A percentile compares a stretch with the other conserved stretches of the same genome.
Conservation (phyloP, 768 basidiomycete genomes). For the Sporobolomyces pararoseus region DNA sequence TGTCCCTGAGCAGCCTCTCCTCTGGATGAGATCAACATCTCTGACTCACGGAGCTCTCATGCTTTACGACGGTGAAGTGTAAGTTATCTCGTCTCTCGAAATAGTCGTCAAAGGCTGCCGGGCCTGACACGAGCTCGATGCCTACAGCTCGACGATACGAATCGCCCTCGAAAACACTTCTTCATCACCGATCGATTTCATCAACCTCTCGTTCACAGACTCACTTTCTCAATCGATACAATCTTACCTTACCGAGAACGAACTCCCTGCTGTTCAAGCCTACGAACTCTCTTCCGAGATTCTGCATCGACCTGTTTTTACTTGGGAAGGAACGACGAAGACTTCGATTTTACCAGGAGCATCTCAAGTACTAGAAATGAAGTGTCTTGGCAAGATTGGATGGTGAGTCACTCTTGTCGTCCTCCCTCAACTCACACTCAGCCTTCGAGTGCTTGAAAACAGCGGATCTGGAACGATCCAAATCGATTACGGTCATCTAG, state of each 20-base stretch:
- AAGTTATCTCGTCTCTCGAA: conserved; percentile 41
- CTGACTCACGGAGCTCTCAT: conserved; percentile 89
- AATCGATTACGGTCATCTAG: conserved; percentile 73
- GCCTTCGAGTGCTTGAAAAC: not conserved
- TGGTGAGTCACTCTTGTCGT: conserved; percentile 68
- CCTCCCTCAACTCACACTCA: no score
- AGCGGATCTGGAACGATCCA: conserved; percentile 76
- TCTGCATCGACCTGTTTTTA: conserved; percentile 71
- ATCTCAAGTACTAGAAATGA: conserved; percentile 64
- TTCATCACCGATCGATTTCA: conserved; percentile 71
- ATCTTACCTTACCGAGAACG: conserved; percentile 71
- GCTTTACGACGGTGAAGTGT: conserved; percentile 94
- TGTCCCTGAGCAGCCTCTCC: conserved; percentile 77
- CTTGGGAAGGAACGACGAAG: conserved; percentile 59
- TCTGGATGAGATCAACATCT: conserved; percentile 81
- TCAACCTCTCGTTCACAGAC: conserved; percentile 83
- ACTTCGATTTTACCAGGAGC: conserved; percentile 65
- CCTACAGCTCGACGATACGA: conserved; percentile 70
- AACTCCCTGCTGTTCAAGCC: conserved; percentile 73
- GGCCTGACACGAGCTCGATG: no score
- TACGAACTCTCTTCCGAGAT: conserved; percentile 87
- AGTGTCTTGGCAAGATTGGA: conserved; percentile 81
- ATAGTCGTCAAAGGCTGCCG: no score
- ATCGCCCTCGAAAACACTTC: conserved; percentile 90
- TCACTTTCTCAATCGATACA: conserved; percentile 75